Evolutionary conservation across 306 rosid species (phyloP), one percentile per base, ranked within the genome.

Genomic region (Cucurbita maxima): DNA sequence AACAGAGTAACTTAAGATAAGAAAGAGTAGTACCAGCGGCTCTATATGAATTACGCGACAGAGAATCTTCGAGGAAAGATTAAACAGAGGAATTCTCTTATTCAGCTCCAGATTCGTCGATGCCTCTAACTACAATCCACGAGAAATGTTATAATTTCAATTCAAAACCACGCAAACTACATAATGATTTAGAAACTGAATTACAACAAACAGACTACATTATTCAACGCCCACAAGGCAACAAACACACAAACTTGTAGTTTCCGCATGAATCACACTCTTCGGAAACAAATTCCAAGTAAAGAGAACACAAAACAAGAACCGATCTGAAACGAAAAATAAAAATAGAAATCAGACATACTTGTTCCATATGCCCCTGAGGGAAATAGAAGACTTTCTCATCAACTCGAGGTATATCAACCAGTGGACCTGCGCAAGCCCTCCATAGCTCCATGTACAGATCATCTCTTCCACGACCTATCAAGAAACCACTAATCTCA

Each of bases 301-400:
- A 57, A 63, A 37, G 18, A 79, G 34, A 50, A 47, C 74, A 54
- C 40, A 47, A 75, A 72, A 74, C 4, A 9, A 36, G 59, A 64
- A 73, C 56, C 75, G 79, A 75, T 79, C 81, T 79, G 78, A 15
- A 73, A 74, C 30, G 60, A 53, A 73, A 10, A 5, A 36, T 34
- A 3, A 13, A 59, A 40, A 15, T 14, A 45, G 14, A 54, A 38
- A 63, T 8, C 14, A 50, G 9, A 54, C 70, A 75, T 57, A 93
- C 97, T 84, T 94, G 98, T 62, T 90, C 97, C 96, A 90, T 88
- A 76, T 94, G 98, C 7, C 98, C 98, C 61, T 94, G 98, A 8
- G 96, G 98, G 57, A 94, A 88, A 75, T 94, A 94, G 83, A 64
- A 90, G 30, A 90, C 98, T 76, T 88, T 89, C 84, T 94, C 87